These are phyloP conservation scores for Tetradesmus obliquus DNA, from an alignment of 139 green algal genomes.

Conservation along the genomic window DNA sequence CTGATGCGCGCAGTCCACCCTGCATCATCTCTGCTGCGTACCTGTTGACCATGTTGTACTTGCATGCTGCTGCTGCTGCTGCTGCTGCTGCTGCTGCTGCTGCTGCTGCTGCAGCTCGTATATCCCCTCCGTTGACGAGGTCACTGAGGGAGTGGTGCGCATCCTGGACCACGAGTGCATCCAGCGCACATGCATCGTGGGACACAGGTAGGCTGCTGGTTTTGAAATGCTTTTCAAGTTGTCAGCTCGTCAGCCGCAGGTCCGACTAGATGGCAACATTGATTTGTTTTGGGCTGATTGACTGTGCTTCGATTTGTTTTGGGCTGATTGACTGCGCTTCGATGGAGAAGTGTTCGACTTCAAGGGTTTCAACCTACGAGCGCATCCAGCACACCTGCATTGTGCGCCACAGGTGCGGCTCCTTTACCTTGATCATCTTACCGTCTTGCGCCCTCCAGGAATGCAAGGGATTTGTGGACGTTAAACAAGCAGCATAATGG, in stretches of 20 bases:
- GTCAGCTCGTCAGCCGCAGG: background rate
- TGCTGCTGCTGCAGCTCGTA: background rate
- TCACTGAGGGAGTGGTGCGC: constrained; percentile 23
- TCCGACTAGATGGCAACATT: no score
- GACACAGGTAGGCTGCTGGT: background rate
- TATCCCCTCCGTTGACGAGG: constrained; percentile 40
- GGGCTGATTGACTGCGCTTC: no score
- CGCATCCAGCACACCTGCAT: background rate
- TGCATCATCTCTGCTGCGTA: no score
- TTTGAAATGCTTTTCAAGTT: background rate
- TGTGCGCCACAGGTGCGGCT: constrained; percentile 9
- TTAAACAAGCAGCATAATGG: background rate
- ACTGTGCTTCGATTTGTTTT: no score
- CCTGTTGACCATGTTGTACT: no score
- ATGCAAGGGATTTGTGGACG: no score
- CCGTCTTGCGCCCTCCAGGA: no score
- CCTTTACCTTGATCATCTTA: no score
- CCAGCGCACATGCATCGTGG: constrained; percentile 7
- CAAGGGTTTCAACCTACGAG: background rate
- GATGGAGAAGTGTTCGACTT: no score
- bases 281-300: no score
- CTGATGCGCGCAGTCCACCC: no score
- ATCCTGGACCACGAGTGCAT: constrained; percentile 34
- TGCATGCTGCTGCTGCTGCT: background rate
- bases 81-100: background rate